phyloP scores from a whole-genome alignment of 129 eudicot species.

The Artemisia tridentata region DNA sequence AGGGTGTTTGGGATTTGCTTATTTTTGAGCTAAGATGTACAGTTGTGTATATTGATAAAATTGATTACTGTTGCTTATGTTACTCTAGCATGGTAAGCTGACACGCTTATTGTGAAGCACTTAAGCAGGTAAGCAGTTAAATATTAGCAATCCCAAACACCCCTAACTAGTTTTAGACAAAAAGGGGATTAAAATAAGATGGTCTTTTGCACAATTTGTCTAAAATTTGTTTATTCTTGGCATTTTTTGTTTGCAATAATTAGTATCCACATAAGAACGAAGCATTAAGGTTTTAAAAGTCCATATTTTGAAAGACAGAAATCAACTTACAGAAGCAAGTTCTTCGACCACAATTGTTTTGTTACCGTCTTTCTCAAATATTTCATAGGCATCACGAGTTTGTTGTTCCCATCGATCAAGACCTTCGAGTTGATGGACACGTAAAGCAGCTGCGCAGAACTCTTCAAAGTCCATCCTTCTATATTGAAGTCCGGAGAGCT shows the following conservation, averaged over 20 bases:
- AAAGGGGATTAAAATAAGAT: background rate
- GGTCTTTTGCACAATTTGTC: background rate
- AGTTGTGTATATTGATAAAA: no score
- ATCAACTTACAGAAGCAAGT: slow-evolving; percentile 38
- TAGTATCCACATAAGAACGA: background rate
- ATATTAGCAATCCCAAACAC: no score
- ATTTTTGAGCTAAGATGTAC: no score
- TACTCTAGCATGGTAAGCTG: no score
- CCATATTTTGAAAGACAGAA: background rate
- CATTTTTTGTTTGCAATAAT: no score
- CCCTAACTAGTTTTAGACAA: no score
- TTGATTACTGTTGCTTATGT: no score
- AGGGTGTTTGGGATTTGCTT: no score
- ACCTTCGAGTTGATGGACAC: slow-evolving; percentile 35
- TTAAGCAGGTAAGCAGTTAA: no score
- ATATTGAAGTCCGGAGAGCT: slow-evolving; percentile 33
- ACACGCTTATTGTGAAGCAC: no score
- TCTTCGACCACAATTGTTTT: slow-evolving; percentile 31
- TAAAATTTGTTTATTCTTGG: background rate
- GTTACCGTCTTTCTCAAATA: slow-evolving; percentile 39
- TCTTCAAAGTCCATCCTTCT: slow-evolving; percentile 37
- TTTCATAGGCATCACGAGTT: slow-evolving; percentile 24
- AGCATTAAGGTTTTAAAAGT: background rate
- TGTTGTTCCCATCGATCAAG: slow-evolving; percentile 33
- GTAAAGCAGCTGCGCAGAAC: slow-evolving; percentile 38